Percentiles rank a stretch among this genome's conserved stretches.
Conservation (phyloP, 768 basidiomycete species). For the Mrakia blollopis region DNA sequence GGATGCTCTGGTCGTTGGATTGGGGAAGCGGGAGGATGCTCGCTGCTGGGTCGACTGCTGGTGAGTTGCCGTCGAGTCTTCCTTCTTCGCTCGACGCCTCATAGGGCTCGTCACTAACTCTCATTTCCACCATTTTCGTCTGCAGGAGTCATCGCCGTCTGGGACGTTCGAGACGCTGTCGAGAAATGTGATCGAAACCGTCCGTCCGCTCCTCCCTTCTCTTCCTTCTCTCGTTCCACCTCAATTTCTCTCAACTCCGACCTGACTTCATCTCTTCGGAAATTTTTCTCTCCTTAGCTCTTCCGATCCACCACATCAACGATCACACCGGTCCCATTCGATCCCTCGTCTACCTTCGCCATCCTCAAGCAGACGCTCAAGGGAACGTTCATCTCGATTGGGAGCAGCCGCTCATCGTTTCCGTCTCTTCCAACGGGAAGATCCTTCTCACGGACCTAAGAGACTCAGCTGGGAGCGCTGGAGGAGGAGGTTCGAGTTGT, state of each 20-base stretch:
- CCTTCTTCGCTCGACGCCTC: background rate
- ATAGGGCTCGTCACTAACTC: too few relatives aligned
- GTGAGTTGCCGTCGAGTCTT: slow-evolving; percentile 46
- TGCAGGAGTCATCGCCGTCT: slow-evolving; percentile 41
- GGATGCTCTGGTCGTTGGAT: slow-evolving; percentile 72
- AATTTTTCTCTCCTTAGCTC: slow-evolving; percentile 27
- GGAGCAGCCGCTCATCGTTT: slow-evolving; percentile 42
- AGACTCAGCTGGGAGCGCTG: slow-evolving; percentile 15
- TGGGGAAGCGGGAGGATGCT: slow-evolving; percentile 83
- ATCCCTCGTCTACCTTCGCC: slow-evolving; percentile 66
- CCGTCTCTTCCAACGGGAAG: background rate
- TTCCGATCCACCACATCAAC: slow-evolving; percentile 67
- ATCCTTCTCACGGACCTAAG: slow-evolving; percentile 17
- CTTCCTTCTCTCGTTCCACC: background rate
- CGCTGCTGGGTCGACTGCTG: slow-evolving; percentile 78
- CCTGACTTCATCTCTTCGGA: slow-evolving; percentile 14
- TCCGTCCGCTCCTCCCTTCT: slow-evolving; percentile 38
- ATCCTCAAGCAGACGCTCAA: slow-evolving; percentile 50
- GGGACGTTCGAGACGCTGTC: slow-evolving; percentile 39
- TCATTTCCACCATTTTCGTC: background rate
- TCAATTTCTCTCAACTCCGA: background rate
- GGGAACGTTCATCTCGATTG: slow-evolving; percentile 47
- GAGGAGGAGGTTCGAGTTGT: slow-evolving; percentile 11
- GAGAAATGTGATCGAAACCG: slow-evolving; percentile 43
- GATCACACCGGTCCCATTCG: slow-evolving; percentile 77